These are phyloP conservation scores for Diaporthe sp. DNA, from an alignment of 2,329 filamentous ascomycete species.

Conservation along the genomic window DNA sequence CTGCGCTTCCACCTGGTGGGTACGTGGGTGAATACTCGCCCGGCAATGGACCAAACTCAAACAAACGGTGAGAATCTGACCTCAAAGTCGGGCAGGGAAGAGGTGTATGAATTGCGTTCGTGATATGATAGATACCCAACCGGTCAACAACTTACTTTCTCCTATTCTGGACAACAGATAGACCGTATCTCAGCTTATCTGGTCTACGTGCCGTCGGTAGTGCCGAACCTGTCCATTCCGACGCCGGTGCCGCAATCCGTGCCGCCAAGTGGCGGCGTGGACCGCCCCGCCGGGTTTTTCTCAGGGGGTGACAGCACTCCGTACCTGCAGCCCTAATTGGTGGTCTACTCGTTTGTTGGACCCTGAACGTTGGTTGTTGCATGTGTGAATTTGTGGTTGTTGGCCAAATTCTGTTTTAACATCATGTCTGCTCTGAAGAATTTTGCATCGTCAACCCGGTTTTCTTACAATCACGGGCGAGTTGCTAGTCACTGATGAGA, in stretches of 20 bases:
- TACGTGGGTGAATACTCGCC: conserved; percentile 13
- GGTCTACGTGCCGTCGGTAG: neutral
- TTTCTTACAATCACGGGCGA: neutral
- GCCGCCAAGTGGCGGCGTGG: conserved; percentile 6
- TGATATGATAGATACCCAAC: neutral
- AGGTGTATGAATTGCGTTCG: neutral
- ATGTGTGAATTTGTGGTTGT: conserved; percentile 3
- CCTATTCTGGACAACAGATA: neutral
- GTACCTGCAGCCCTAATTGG: conserved; percentile 21
- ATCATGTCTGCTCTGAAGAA: neutral
- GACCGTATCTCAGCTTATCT: neutral
- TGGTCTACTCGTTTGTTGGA: conserved; percentile 5
- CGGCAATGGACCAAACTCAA: neutral
- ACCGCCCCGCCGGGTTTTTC: conserved; percentile 14
- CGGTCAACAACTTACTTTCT: neutral
- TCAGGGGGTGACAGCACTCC: conserved; percentile 25
- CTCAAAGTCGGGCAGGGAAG: neutral
- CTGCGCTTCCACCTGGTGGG: neutral
- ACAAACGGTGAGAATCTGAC: conserved; percentile 7
- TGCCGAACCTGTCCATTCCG: conserved; percentile 4
- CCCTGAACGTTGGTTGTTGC: neutral
- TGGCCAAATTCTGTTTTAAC: neutral
- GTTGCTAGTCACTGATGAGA: neutral
- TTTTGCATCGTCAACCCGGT: neutral
- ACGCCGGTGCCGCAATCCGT: conserved; percentile 25